These are phyloP conservation scores for Macrophomina pseudophaseolina DNA, from an alignment of 2,329 filamentous ascomycete genomes.

Conservation along the genomic window DNA sequence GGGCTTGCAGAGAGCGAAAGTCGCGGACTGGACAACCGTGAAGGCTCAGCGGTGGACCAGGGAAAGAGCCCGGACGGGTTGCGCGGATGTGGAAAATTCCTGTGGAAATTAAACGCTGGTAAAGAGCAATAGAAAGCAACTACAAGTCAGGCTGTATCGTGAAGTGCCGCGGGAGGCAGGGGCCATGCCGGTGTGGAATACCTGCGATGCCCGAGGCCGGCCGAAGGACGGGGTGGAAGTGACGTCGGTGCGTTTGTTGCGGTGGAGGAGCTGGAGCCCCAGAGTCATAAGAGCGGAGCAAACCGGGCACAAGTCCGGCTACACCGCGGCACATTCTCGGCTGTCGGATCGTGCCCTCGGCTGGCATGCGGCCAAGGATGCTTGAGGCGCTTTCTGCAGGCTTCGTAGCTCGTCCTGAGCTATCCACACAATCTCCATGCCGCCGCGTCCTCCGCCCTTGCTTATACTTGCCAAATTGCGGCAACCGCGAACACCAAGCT, in stretches of 20 bases:
- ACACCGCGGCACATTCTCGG: neutral
- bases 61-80: too few species aligned
- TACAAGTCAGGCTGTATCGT: neutral
- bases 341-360: neutral
- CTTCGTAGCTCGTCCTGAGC: neutral
- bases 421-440: neutral
- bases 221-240: neutral
- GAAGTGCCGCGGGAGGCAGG: neutral
- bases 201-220: neutral
- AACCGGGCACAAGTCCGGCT: neutral
- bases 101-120: too few species aligned
- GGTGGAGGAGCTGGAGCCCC: conserved; percentile 15
- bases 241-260: conserved; percentile 1
- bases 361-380: conserved; percentile 2
- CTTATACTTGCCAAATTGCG: neutral
- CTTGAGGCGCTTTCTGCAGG: neutral
- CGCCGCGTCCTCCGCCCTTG: neutral
- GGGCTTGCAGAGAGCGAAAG: too few species aligned
- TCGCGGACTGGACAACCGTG: too few species aligned
- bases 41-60: too few species aligned
- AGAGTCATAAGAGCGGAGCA: neutral
- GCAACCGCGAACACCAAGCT: neutral
- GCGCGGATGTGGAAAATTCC: too few species aligned
- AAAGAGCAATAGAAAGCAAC: too few species aligned
- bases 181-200: neutral